A percentile compares a stretch with the other conserved stretches of the same genome.
Evolutionary conservation across 345 rosid genomes (phyloP).

Genomic region (Clausena lansium): DNA sequence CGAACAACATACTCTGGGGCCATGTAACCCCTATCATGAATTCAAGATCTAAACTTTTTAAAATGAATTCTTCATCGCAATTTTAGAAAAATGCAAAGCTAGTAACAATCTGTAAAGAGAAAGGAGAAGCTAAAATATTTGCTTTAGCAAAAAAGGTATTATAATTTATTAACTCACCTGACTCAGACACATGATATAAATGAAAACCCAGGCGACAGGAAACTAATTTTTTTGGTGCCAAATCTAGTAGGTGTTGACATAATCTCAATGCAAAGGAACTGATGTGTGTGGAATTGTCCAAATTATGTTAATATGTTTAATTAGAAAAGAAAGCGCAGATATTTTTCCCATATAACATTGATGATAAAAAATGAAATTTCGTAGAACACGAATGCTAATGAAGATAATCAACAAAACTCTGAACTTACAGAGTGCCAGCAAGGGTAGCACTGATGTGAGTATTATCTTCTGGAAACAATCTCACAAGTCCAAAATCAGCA

Average conservation of each 20-base stretch:
- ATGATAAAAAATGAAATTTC: neutral
- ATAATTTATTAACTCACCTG: neutral
- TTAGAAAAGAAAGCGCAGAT: neutral
- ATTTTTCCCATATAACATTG: neutral
- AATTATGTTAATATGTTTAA: neutral
- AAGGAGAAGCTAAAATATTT: neutral
- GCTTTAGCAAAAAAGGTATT: neutral
- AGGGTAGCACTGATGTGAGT: conserved; percentile 74
- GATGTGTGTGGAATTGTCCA: neutral
- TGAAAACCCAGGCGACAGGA: neutral
- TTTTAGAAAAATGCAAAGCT: neutral
- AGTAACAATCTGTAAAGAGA: neutral
- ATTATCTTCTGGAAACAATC: conserved; percentile 65
- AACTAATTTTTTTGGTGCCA: neutral
- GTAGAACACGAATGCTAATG: neutral
- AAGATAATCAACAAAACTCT: neutral
- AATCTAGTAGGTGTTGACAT: neutral
- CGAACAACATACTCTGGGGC: conserved; percentile 82
- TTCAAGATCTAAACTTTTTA: neutral
- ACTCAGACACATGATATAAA: neutral
- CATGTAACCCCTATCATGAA: conserved; percentile 71
- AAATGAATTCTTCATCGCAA: neutral
- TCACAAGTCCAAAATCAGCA: conserved; percentile 93
- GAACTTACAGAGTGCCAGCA: conserved; percentile 82
- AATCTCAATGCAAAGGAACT: neutral